Conservation (phyloP, 2,329 filamentous ascomycete genomes). For the Aspergillus fijiensis region DNA sequence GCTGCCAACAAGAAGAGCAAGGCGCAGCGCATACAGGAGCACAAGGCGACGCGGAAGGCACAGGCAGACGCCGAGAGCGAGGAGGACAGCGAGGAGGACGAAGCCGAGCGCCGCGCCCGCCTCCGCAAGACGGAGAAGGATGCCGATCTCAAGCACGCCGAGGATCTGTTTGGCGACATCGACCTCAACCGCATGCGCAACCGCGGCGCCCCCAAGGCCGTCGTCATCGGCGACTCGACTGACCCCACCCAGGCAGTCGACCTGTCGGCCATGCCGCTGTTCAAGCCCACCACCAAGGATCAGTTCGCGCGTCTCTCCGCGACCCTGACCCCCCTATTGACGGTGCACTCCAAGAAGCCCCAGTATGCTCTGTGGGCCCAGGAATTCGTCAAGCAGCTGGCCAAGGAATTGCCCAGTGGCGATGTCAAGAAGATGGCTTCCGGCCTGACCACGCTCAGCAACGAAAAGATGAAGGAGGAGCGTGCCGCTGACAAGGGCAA, state of each 20-base stretch:
- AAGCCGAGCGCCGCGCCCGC: constrained; percentile 70
- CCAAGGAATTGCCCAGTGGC: constrained; percentile 82
- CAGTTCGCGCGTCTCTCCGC: constrained; percentile 81
- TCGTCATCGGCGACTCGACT: constrained; percentile 64
- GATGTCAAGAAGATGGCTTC: constrained; percentile 97
- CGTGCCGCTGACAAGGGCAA: constrained; percentile 89
- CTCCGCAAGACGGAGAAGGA: constrained; percentile 80
- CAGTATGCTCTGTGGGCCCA: constrained; percentile 88
- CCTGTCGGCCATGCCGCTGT: constrained; percentile 74
- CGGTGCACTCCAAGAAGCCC: constrained; percentile 75
- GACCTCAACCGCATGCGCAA: constrained; percentile 60
- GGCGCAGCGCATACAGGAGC: constrained; percentile 79
- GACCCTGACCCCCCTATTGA: constrained; percentile 75
- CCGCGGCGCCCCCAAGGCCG: constrained; percentile 62
- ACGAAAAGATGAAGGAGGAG: constrained; percentile 99
- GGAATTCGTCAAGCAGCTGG: constrained; percentile 84
- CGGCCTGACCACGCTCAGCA: constrained; percentile 81
- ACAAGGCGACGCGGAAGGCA: constrained; percentile 62
- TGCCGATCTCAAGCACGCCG: constrained; percentile 81
- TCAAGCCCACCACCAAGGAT: constrained; percentile 83
- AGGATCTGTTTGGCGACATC: constrained; percentile 82
- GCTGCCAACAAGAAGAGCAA: constrained; percentile 90
- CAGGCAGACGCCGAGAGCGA: constrained; percentile 59
- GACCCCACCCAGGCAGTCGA: constrained; percentile 81
- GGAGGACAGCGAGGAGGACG: constrained; percentile 64